Conservation (phyloP, 106 monocot species). For the Iris macrosiphon region DNA sequence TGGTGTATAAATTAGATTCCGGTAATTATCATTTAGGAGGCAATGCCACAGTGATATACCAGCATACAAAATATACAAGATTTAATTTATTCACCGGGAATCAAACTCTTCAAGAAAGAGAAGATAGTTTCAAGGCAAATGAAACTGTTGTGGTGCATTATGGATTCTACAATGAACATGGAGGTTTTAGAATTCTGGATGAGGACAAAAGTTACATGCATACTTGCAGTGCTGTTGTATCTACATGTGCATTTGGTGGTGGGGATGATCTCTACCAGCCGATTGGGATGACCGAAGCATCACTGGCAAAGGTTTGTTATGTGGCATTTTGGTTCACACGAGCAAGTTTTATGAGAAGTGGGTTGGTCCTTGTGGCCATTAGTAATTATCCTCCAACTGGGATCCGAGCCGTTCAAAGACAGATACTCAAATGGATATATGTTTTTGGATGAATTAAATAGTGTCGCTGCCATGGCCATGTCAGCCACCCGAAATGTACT, state of each 20-base stretch:
- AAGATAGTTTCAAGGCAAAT: constrained; percentile 80
- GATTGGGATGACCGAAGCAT: constrained; percentile 83
- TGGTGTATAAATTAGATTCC: constrained; percentile 57
- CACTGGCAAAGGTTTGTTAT: constrained; percentile 53
- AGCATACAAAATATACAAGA: constrained; percentile 28
- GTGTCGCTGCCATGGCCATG: too few relatives aligned
- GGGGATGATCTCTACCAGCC: constrained; percentile 97
- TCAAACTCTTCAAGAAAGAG: constrained; percentile 73
- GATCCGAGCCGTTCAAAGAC: too few relatives aligned
- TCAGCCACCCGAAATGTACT: too few relatives aligned
- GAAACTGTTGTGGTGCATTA: constrained; percentile 66
- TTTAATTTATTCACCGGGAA: constrained; percentile 86
- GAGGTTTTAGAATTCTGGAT: constrained; percentile 71
- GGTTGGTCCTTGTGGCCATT: too few relatives aligned
- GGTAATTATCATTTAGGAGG: constrained; percentile 1
- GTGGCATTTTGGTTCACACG: constrained; percentile 38
- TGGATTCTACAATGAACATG: constrained; percentile 87
- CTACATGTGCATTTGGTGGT: constrained; percentile 97
- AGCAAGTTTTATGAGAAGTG: too few relatives aligned
- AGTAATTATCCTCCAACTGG: too few relatives aligned
- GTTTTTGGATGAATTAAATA: too few relatives aligned
- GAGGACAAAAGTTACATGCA: constrained; percentile 73
- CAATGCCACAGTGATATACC: constrained; percentile 5
- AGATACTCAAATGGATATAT: too few relatives aligned
- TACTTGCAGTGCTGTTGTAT: constrained; percentile 73